Evolutionary conservation across 495 filamentous ascomycete genomes (phyloP).

Genomic region (Chaetomium fimeti): DNA sequence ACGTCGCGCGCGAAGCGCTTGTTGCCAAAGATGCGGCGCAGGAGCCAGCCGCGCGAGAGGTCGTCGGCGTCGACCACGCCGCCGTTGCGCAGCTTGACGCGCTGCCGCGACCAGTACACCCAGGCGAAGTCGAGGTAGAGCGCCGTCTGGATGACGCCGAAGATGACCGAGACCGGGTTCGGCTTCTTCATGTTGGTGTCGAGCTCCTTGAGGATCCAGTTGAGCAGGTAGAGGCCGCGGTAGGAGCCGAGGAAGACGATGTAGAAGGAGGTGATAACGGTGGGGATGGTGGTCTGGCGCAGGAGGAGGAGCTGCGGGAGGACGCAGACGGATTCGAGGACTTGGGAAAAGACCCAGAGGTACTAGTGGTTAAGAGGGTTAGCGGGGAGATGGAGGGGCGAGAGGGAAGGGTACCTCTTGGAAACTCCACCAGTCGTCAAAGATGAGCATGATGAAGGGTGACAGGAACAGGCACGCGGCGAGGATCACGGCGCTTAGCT

Average conservation of each 20-base stretch:
- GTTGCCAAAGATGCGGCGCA: constrained; percentile 53
- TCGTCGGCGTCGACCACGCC: constrained; percentile 94
- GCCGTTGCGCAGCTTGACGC: constrained; percentile 88
- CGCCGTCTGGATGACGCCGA: constrained; percentile 85
- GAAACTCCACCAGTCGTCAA: constrained; percentile 51
- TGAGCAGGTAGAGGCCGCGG: constrained; percentile 84
- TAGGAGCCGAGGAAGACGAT: constrained; percentile 85
- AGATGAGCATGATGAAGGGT: constrained; percentile 65
- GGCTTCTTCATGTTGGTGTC: constrained; percentile 55
- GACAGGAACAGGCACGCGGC: constrained; percentile 58
- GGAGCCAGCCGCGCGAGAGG: constrained; percentile 75
- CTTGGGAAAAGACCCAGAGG: constrained; percentile 80
- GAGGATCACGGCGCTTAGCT: constrained; percentile 65
- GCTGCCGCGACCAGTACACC: constrained; percentile 92
- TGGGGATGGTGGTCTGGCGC: constrained; percentile 90
- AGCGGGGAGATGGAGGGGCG: not conserved
- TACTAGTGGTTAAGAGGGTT: constrained; percentile 46
- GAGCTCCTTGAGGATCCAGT: constrained; percentile 75
- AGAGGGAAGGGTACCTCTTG: constrained; percentile 50
- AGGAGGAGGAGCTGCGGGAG: constrained; percentile 89
- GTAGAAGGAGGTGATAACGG: constrained; percentile 94
- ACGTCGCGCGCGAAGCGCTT: constrained; percentile 39
- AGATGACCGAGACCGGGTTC: constrained; percentile 73
- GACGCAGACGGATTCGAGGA: constrained; percentile 86
- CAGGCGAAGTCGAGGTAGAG: constrained; percentile 94